phyloP scores from a whole-genome alignment of 257 asterid genomes.

The Ehretia macrophylla region DNA sequence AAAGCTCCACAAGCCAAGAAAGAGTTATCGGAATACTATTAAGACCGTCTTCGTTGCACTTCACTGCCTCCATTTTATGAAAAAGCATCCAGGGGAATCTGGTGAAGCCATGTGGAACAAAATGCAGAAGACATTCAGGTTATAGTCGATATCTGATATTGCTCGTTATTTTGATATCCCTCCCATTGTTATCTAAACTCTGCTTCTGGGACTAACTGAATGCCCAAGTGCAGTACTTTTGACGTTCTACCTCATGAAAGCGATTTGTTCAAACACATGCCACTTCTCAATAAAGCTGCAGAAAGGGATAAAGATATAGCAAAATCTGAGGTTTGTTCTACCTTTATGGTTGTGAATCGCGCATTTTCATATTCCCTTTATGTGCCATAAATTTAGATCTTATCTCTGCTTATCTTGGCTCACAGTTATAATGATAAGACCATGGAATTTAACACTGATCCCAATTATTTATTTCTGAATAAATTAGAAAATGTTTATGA shows the following conservation, averaged over 20 bases:
- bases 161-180: background rate
- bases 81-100: slow-evolving; percentile 32
- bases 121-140: slow-evolving; percentile 42
- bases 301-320: slow-evolving; percentile 49
- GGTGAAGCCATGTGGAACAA: slow-evolving; percentile 46
- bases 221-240: slow-evolving; percentile 36
- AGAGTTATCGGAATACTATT: slow-evolving; percentile 30
- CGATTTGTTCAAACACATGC: slow-evolving; percentile 54
- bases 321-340: slow-evolving; percentile 40
- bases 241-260: slow-evolving; percentile 54
- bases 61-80: slow-evolving; percentile 51
- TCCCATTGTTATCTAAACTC: slow-evolving; percentile 1
- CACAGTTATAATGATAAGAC: background rate
- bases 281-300: slow-evolving; percentile 42
- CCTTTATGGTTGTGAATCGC: background rate
- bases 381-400: background rate
- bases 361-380: slow-evolving; percentile 12
- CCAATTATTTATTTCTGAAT: background rate
- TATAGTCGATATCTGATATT: background rate
- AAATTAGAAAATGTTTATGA: background rate
- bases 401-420: slow-evolving; percentile 1
- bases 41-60: slow-evolving; percentile 42
- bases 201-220: slow-evolving; percentile 11
- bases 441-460: background rate
- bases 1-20: slow-evolving; percentile 50